Evolutionary conservation across 345 rosid genomes (phyloP).

Genomic region (Hypericum perforatum): DNA sequence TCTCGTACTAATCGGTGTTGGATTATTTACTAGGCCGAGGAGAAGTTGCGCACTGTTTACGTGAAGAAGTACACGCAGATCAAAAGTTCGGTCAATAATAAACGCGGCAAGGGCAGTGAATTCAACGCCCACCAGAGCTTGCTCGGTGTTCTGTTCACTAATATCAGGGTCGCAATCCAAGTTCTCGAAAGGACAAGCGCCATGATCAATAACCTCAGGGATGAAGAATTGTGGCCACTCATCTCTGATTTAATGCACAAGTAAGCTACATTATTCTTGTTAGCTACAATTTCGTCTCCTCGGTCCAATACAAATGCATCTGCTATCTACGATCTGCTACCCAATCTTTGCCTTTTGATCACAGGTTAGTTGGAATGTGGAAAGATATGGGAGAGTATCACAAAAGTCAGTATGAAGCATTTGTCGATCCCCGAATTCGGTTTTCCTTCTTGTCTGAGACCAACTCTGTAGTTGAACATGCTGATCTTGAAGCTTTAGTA

Average conservation of each 20-base stretch:
- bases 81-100: conserved; percentile 30
- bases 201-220: conserved; percentile 39
- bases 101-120: conserved; percentile 30
- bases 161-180: conserved; percentile 47
- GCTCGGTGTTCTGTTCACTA: conserved; percentile 37
- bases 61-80: conserved; percentile 40
- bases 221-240: conserved; percentile 61
- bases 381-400: conserved; percentile 56
- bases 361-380: conserved; percentile 59
- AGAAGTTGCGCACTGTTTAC: conserved; percentile 40
- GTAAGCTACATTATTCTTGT: conserved; percentile 18
- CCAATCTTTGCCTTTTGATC: neutral
- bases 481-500: conserved; percentile 41
- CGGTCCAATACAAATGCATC: too few relatives aligned
- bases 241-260: conserved; percentile 37
- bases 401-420: conserved; percentile 26
- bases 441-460: conserved; percentile 27
- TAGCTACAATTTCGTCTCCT: too few relatives aligned
- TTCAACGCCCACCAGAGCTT: conserved; percentile 27
- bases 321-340: too few relatives aligned
- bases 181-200: conserved; percentile 48
- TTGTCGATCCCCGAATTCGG: conserved; percentile 34
- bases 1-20: neutral
- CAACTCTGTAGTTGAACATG: conserved; percentile 22
- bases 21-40: conserved; percentile 41